These are phyloP conservation scores for Phragmites australis DNA, from an alignment of 176 grass and related monocot species.

Conservation along the genomic window DNA sequence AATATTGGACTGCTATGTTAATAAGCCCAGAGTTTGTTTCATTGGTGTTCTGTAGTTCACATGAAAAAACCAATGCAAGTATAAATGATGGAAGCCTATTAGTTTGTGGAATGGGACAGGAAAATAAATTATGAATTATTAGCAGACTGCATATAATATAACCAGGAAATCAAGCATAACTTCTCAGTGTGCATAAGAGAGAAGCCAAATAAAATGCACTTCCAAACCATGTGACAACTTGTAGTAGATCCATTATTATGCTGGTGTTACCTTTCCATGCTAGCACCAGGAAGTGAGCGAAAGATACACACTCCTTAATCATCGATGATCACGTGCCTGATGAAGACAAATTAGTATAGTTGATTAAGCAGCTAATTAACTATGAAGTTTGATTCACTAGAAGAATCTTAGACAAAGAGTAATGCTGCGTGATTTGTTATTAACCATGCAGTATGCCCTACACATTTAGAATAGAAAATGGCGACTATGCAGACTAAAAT, in stretches of 20 bases:
- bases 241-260: not conserved
- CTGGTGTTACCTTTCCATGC: slow-evolving; percentile 21
- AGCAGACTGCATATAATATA: not conserved
- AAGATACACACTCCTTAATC: slow-evolving; percentile 27
- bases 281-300: slow-evolving; percentile 17
- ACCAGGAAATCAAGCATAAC: not conserved
- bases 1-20: not conserved
- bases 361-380: slow-evolving; percentile 37
- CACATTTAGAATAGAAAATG: slow-evolving; percentile 12
- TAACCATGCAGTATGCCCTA: not conserved
- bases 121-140: not conserved
- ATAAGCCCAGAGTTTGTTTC: not conserved
- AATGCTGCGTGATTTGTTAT: slow-evolving; percentile 22
- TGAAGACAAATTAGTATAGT: slow-evolving; percentile 22
- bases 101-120: not conserved
- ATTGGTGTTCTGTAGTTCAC: not conserved
- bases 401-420: slow-evolving; percentile 45
- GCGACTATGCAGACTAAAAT: not conserved
- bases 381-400: slow-evolving; percentile 10
- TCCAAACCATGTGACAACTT: slow-evolving; percentile 24
- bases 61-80: not conserved
- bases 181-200: not conserved
- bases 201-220: not conserved
- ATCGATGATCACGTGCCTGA: slow-evolving; percentile 14
- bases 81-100: not conserved